phyloP scores from a whole-genome alignment of 2,329 filamentous ascomycete species.

The Trichoderma pleuroti region DNA sequence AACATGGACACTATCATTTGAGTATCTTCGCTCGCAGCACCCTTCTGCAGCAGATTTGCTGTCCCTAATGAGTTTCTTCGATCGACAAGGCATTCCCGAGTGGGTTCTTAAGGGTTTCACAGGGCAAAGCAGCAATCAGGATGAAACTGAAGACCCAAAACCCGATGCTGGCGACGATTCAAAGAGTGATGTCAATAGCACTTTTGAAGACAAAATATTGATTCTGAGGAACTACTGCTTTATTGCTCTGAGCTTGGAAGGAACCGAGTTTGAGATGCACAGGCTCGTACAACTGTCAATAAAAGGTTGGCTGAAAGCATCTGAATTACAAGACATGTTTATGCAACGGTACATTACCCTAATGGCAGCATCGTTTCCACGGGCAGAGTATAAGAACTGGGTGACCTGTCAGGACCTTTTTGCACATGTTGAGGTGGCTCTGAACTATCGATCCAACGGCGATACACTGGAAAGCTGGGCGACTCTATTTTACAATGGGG shows the following conservation, averaged over 20 bases:
- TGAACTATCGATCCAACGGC: background rate
- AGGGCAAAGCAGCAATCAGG: accelerated
- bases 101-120: background rate
- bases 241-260: background rate
- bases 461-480: background rate
- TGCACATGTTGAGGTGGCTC: background rate
- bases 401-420: background rate
- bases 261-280: slow-evolving; percentile 19
- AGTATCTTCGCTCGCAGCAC: slow-evolving; percentile 32
- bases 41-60: slow-evolving; percentile 40
- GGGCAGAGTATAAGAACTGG: background rate
- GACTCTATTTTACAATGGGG: background rate
- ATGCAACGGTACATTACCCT: background rate
- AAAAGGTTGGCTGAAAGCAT: background rate
- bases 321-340: background rate
- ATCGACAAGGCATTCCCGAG: slow-evolving; percentile 39
- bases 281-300: slow-evolving; percentile 16
- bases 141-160: background rate
- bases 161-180: background rate
- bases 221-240: background rate
- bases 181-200: background rate
- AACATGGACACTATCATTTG: slow-evolving; percentile 22
- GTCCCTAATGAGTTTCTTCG: slow-evolving; percentile 46
- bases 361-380: slow-evolving; percentile 22
- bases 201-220: background rate